Conservation (phyloP, 2,329 filamentous ascomycete genomes). For the Rachicladosporium sp. region DNA sequence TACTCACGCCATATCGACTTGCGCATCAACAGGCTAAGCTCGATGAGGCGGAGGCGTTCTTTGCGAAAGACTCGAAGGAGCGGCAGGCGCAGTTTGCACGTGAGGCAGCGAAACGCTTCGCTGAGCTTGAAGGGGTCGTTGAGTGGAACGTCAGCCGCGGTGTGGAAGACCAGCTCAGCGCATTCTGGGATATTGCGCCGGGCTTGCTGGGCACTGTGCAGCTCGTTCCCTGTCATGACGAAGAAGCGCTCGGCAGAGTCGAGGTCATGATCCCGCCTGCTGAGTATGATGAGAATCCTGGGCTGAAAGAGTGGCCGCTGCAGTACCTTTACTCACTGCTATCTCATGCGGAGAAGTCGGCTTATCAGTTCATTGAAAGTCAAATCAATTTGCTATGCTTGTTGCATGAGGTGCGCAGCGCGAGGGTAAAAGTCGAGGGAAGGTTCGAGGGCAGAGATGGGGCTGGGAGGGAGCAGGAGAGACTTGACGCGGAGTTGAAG, state of each 20-base stretch:
- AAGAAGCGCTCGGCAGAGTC: conserved; percentile 13
- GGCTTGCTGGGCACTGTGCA: conserved; percentile 66
- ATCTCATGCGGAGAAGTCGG: conserved; percentile 78
- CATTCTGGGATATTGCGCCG: conserved; percentile 96
- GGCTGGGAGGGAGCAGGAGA: conserved; percentile 45
- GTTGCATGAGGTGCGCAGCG: conserved; percentile 78
- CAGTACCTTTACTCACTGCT: conserved; percentile 84
- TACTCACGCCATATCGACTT: conserved; percentile 68
- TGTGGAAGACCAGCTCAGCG: conserved; percentile 80
- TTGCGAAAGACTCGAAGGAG: conserved; percentile 60
- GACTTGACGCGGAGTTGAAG: conserved; percentile 75
- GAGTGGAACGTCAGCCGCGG: conserved; percentile 77
- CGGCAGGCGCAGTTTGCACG: conserved; percentile 59
- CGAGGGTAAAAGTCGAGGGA: conserved; percentile 50
- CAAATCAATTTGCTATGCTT: conserved; percentile 86
- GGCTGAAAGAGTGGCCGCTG: conserved; percentile 66
- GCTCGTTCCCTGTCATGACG: conserved; percentile 52
- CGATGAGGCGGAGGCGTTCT: conserved; percentile 67
- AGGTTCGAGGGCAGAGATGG: conserved; percentile 10
- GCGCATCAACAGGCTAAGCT: conserved; percentile 65
- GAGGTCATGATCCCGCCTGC: conserved; percentile 51
- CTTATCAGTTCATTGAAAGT: conserved; percentile 92
- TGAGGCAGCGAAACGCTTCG: conserved; percentile 59
- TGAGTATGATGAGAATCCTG: conserved; percentile 77
- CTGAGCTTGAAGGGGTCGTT: conserved; percentile 65